Percentiles rank a stretch among this genome's conserved stretches.
These are phyloP conservation scores for Castanea crenata DNA, from an alignment of 306 rosid genomes.

Conservation along the genomic window DNA sequence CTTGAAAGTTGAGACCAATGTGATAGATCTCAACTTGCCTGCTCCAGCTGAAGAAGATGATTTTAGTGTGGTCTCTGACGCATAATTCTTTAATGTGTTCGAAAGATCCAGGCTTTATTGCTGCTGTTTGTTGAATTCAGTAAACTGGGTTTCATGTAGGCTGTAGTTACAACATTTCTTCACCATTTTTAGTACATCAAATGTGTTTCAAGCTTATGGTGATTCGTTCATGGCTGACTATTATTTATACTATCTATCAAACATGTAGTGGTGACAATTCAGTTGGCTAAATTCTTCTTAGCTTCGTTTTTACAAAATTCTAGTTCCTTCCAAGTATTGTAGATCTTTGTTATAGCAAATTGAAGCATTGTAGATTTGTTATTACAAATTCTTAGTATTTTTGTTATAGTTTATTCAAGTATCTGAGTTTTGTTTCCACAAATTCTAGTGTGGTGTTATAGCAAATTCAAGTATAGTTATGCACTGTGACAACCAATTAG, in stretches of 20 bases:
- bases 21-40: conserved; percentile 86
- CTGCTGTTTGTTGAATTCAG: conserved; percentile 23
- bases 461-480: background rate
- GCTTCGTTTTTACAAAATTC: background rate
- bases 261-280: background rate
- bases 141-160: conserved; percentile 20
- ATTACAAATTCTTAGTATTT: too few species aligned
- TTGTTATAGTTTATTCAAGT: background rate
- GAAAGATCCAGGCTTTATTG: background rate
- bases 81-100: conserved; percentile 15
- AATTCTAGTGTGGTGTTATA: background rate
- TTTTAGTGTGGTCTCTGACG: conserved; percentile 58
- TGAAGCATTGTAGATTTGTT: too few species aligned
- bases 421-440: background rate
- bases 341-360: too few species aligned
- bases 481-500: conserved; percentile 1
- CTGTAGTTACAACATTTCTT: conserved; percentile 15
- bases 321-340: too few species aligned
- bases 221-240: conserved; percentile 29
- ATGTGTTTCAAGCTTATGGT: conserved; percentile 31
- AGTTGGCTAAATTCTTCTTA: background rate
- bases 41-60: conserved; percentile 66
- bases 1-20: conserved; percentile 21
- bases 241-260: conserved; percentile 26
- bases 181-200: conserved; percentile 34